Percentiles rank a stretch among this genome's conserved stretches.
These are phyloP conservation scores for Russula brevipes DNA, from an alignment of 768 basidiomycete genomes.

Conservation along the genomic window DNA sequence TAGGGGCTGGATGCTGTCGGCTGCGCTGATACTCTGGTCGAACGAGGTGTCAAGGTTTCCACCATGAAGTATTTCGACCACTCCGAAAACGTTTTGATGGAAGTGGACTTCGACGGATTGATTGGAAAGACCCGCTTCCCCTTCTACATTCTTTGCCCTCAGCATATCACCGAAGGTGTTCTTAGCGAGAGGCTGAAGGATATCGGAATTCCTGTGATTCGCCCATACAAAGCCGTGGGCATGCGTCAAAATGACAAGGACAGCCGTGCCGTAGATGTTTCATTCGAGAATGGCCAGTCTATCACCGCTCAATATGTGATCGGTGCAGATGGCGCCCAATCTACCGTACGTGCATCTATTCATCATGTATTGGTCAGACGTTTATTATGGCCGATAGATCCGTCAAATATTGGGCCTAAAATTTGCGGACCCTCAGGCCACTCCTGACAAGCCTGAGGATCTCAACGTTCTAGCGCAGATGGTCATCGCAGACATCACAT, in stretches of 20 bases:
- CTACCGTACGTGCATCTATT: conserved; percentile 33
- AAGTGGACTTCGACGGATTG: conserved; percentile 35
- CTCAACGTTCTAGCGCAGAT: conserved; percentile 37
- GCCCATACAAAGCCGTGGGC: conserved; percentile 40
- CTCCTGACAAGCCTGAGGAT: conserved; percentile 23
- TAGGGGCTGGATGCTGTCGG: conserved; percentile 45
- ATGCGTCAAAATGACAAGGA: conserved; percentile 33
- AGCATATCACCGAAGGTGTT: conserved; percentile 41
- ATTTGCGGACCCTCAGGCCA: conserved; percentile 42
- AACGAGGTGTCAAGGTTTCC: conserved; percentile 35
- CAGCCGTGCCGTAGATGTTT: conserved; percentile 34
- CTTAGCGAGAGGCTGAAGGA: conserved; percentile 35
- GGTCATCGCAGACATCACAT: conserved; percentile 44
- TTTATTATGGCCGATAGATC: conserved; percentile 33
- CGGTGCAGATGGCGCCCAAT: conserved; percentile 49
- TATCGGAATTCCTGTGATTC: conserved; percentile 33
- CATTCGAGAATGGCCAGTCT: conserved; percentile 43
- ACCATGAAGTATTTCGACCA: conserved; percentile 32
- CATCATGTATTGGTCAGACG: neutral
- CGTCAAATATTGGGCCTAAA: conserved; percentile 39
- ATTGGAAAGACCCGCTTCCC: conserved; percentile 41
- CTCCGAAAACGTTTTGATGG: conserved; percentile 27
- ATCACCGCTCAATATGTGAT: conserved; percentile 44
- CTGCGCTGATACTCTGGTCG: conserved; percentile 37
- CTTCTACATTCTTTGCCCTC: conserved; percentile 41